A percentile compares a stretch with the other conserved stretches of the same genome.
Conservation (phyloP, 164 flowering plant species). For the Tetracentron sinense region DNA sequence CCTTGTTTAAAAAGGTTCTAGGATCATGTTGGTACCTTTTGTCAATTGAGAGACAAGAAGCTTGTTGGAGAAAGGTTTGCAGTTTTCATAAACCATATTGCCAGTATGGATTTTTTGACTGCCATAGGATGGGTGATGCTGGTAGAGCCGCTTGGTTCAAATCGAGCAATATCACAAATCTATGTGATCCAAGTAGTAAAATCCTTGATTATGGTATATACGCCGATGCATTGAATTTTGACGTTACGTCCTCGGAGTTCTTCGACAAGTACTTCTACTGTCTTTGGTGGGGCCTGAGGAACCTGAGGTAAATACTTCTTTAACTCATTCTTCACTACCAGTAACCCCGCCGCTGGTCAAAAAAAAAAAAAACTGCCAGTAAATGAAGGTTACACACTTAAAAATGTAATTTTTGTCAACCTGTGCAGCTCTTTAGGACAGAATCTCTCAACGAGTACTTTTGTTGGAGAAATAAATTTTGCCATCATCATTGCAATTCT, state of each 20-base stretch:
- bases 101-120: constrained; percentile 34
- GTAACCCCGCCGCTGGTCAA: no score
- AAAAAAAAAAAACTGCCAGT: no score
- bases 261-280: constrained; percentile 63
- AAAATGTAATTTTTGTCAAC: background rate
- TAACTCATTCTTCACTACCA: background rate
- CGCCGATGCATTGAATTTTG: constrained; percentile 41
- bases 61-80: constrained; percentile 63
- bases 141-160: constrained; percentile 41
- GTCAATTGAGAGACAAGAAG: constrained; percentile 52
- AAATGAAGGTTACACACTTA: background rate
- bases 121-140: constrained; percentile 18
- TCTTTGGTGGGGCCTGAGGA: constrained; percentile 81
- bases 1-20: constrained; percentile 37
- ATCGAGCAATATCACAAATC: constrained; percentile 44
- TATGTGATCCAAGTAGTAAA: constrained; percentile 34
- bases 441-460: constrained; percentile 71
- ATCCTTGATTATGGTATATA: constrained; percentile 58
- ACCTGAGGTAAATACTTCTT: constrained; percentile 44
- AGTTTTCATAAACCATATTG: constrained; percentile 29
- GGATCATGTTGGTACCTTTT: constrained; percentile 79
- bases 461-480: constrained; percentile 73
- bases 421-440: constrained; percentile 84
- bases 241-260: constrained; percentile 39
- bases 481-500: constrained; percentile 73